phyloP scores from a whole-genome alignment of 495 filamentous ascomycete species.

The Friedmanniomyces simplex region DNA sequence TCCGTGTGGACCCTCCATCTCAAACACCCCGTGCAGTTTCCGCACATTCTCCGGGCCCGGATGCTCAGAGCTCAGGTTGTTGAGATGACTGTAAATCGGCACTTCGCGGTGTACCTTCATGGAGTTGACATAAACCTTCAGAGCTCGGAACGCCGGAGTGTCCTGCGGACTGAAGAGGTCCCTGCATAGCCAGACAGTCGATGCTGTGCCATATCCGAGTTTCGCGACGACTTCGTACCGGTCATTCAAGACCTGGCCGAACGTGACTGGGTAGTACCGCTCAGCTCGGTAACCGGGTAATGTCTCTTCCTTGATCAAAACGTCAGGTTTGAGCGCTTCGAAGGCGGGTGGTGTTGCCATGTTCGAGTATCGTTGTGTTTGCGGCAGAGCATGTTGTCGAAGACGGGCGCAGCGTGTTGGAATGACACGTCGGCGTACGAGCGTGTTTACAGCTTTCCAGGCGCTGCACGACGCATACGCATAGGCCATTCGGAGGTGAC shows the following conservation, averaged over 20 bases:
- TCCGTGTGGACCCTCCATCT: slow-evolving; percentile 32
- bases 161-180: slow-evolving; percentile 34
- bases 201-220: slow-evolving; percentile 37
- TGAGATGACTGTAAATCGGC: slow-evolving; percentile 32
- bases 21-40: slow-evolving; percentile 35
- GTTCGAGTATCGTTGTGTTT: neutral
- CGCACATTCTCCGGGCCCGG: slow-evolving; percentile 32
- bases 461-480: too few relatives aligned
- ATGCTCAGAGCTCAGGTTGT: slow-evolving; percentile 26
- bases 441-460: neutral
- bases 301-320: slow-evolving; percentile 34
- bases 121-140: neutral
- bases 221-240: slow-evolving; percentile 37
- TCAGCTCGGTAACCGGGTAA: slow-evolving; percentile 29
- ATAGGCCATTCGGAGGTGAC: too few relatives aligned
- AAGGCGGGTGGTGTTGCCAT: neutral
- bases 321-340: neutral
- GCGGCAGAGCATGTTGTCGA: neutral
- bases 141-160: neutral
- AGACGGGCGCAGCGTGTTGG: neutral
- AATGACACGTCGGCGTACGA: neutral
- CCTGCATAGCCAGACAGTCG: slow-evolving; percentile 42
- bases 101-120: slow-evolving; percentile 28
- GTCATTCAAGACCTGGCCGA: slow-evolving; percentile 34
- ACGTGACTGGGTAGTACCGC: slow-evolving; percentile 35